Percentiles rank a stretch among this genome's conserved stretches.
phyloP scores from a whole-genome alignment of 495 filamentous ascomycete species.

The Xylaria telfairii region DNA sequence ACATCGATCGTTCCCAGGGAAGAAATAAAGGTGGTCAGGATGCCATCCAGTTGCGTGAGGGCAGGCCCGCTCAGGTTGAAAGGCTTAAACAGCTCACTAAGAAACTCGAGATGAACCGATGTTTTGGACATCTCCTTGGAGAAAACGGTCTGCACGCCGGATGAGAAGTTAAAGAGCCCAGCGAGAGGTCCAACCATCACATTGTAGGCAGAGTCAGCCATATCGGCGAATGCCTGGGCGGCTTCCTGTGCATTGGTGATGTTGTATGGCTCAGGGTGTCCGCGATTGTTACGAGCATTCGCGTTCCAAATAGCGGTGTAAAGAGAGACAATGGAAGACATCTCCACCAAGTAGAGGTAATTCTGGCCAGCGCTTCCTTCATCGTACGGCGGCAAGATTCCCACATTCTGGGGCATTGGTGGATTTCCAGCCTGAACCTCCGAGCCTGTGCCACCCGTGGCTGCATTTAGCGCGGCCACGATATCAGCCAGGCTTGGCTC shows the following conservation, averaged over 20 bases:
- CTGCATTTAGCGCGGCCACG: too few relatives aligned
- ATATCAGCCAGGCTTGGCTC: too few relatives aligned
- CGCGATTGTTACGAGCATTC: background rate
- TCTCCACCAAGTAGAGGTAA: background rate
- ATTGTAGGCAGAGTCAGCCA: background rate
- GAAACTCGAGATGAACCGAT: background rate
- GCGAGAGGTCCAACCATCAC: background rate
- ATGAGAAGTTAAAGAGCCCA: background rate
- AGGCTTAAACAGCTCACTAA: background rate
- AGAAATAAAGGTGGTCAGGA: background rate
- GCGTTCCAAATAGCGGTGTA: background rate
- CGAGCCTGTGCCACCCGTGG: too few relatives aligned
- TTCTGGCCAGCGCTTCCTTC: background rate
- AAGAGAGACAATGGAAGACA: too few relatives aligned
- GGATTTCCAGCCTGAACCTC: too few relatives aligned
- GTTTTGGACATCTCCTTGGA: background rate
- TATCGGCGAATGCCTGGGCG: background rate
- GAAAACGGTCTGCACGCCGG: background rate
- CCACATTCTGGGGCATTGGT: too few relatives aligned
- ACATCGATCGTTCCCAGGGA: background rate
- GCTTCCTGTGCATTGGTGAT: background rate
- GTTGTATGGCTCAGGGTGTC: background rate
- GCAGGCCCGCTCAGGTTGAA: background rate
- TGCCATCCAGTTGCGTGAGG: background rate
- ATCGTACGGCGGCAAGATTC: too few relatives aligned